Base-by-base conservation (phyloP, 768 basidiomycete species). In the Amanita jacksonii region DNA sequence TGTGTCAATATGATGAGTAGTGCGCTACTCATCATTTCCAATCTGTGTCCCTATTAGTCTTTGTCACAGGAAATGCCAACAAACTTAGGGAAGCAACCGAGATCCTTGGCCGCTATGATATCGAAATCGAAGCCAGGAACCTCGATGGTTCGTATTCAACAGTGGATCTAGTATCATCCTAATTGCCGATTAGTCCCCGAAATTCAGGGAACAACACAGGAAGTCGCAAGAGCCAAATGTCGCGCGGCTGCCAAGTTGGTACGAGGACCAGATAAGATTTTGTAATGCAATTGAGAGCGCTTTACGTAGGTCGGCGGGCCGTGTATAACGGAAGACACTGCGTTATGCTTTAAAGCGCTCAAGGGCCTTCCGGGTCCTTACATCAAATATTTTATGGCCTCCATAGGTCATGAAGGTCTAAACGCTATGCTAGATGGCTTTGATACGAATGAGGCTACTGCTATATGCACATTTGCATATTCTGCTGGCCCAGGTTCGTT, bases 381-480 rank as follows among this genome's bases (percentile, higher is more conserved):
- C 64, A 93, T 99, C 70, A 99, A 99, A 56, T 71, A 88, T 51
- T 99, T 99, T 62, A 65, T 97, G 62, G 9, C 18, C 15, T 27
- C 43, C 15, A 20, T 45, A 7, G 43, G 43, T 8, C 41, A 42
- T 38, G 80, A 88, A 50, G 94, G 94, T 67, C 69, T 99, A 16
- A 93, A 96, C 59, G 81, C 70, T 38, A 66, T 99, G 56, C 75
- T 98, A 12, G 73, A 64, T 7, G 78, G 77, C 8, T 97, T 97
- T 57, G 64, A 72, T 0, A 84, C 78, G 1, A 85, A 75, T 46
- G 76, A 72, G 9, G 96, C 96, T 0, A 85, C 83, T 54, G 93
- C 94, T 0, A 68, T 97, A 5, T 98, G 94, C 63, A 98, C 96
- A 1, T 98, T 98, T 53, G 94, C 93, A 5, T 98, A 96, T 59